phyloP scores from a whole-genome alignment of 2,329 filamentous ascomycete genomes.

The Cylindrodendrum hubeiense region DNA sequence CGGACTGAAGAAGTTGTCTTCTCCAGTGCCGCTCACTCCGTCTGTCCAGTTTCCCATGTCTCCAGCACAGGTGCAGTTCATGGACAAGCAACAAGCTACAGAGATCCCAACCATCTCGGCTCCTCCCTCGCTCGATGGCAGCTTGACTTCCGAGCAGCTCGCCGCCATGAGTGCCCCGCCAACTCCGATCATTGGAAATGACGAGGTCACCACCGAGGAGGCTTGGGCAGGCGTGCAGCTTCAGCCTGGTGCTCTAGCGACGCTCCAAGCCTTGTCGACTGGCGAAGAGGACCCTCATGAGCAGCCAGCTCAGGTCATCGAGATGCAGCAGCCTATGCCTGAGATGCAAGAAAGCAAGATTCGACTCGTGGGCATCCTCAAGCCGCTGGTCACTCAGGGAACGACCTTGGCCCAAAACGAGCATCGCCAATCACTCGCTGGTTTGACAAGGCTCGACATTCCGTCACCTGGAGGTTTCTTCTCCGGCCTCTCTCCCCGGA shows the following conservation, averaged over 20 bases:
- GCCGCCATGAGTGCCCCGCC: conserved; percentile 85
- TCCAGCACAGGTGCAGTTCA: conserved; percentile 78
- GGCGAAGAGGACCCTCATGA: conserved; percentile 74
- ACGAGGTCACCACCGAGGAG: conserved; percentile 65
- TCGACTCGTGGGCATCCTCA: conserved; percentile 61
- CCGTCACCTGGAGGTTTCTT: conserved; percentile 95
- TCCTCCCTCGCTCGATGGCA: conserved; percentile 90
- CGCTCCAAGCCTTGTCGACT: conserved; percentile 78
- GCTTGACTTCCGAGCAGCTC: conserved; percentile 88
- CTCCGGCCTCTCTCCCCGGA: conserved; percentile 80
- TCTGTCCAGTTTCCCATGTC: conserved; percentile 80
- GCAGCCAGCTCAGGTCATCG: conserved; percentile 56
- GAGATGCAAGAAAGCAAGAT: conserved; percentile 66
- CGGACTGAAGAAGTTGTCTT: conserved; percentile 63
- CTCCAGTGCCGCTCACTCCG: conserved; percentile 73
- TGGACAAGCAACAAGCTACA: conserved; percentile 72
- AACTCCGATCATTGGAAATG: conserved; percentile 78
- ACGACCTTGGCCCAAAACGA: conserved; percentile 46
- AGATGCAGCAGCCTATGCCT: conserved; percentile 53
- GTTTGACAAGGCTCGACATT: conserved; percentile 85
- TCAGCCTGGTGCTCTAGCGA: conserved; percentile 83
- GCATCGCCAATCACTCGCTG: conserved; percentile 71
- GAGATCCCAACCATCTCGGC: conserved; percentile 81
- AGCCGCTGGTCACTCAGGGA: conserved; percentile 35
- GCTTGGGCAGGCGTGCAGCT: conserved; percentile 82